These are phyloP conservation scores for Toxoplasma gondii DNA, from an alignment of 169 alveolate genomes.

Conservation along the genomic window DNA sequence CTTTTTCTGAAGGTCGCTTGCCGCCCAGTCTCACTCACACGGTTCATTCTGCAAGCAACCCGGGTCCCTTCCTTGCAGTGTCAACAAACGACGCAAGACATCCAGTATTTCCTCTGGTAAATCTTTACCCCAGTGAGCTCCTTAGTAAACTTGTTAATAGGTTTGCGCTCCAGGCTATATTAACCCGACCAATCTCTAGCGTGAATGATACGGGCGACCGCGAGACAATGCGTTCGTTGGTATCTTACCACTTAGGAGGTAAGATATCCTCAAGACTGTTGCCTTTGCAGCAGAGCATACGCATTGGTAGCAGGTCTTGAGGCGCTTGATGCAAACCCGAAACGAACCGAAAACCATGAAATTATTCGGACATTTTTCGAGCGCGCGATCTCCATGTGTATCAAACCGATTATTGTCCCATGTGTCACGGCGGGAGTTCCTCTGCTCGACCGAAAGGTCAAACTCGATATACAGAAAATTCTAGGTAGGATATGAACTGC, in stretches of 20 bases:
- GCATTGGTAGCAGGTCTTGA: neutral
- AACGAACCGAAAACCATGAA: neutral
- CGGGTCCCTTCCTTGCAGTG: neutral
- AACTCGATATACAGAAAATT: neutral
- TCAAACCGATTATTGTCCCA: neutral
- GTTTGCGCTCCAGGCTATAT: neutral
- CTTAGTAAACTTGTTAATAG: too few relatives aligned
- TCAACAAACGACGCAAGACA: neutral
- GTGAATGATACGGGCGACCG: neutral
- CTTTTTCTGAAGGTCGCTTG: neutral
- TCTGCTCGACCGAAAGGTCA: conserved; percentile 10
- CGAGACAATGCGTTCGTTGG: neutral
- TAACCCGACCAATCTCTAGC: neutral
- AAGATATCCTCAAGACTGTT: neutral
- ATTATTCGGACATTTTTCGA: neutral
- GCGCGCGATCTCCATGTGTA: neutral
- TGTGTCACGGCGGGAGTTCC: conserved; percentile 15
- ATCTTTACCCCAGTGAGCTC: too few relatives aligned
- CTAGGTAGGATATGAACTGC: neutral
- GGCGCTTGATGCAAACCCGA: neutral
- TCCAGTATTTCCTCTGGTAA: neutral
- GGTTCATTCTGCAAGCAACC: neutral
- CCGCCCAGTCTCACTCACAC: neutral
- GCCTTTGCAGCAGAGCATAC: neutral
- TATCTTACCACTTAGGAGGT: neutral